phyloP scores from a whole-genome alignment of 352 stramenopile species.

The Pelagophyceae sp. region DNA sequence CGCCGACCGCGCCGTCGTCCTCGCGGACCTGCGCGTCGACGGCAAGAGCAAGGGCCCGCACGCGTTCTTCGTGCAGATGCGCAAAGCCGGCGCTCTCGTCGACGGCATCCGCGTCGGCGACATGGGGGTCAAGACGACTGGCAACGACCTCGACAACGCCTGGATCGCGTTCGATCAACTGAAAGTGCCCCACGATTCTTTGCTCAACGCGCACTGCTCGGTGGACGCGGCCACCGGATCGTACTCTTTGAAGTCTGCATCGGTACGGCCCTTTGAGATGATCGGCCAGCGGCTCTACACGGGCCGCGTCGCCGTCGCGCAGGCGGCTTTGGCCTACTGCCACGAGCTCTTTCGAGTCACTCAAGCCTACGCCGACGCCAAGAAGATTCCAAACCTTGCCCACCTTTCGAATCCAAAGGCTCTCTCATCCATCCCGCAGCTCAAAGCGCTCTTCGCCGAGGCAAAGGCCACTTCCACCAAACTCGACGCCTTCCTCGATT shows the following conservation, averaged over 20 bases:
- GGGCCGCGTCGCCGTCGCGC: slow-evolving; percentile 38
- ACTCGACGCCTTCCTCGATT: slow-evolving; percentile 29
- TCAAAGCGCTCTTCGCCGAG: slow-evolving; percentile 34
- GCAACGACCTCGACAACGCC: slow-evolving; percentile 43
- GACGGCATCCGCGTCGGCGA: slow-evolving; percentile 32
- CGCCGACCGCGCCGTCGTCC: slow-evolving; percentile 36
- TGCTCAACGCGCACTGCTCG: slow-evolving; percentile 35
- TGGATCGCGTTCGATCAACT: slow-evolving; percentile 38
- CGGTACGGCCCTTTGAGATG: slow-evolving; percentile 31
- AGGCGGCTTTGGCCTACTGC: slow-evolving; percentile 32
- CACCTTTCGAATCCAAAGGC: slow-evolving; percentile 12
- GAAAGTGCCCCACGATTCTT: slow-evolving; percentile 15
- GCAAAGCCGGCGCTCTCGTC: slow-evolving; percentile 31
- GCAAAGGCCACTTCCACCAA: slow-evolving; percentile 21
- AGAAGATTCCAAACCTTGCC: slow-evolving; percentile 25
- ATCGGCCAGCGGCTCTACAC: slow-evolving; percentile 41
- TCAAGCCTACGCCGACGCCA: slow-evolving; percentile 30
- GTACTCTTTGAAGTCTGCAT: slow-evolving; percentile 30
- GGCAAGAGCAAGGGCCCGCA: slow-evolving; percentile 35
- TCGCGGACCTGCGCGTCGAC: slow-evolving; percentile 34
- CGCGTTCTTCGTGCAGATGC: slow-evolving; percentile 37
- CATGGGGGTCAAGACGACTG: slow-evolving; percentile 38
- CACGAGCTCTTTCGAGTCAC: slow-evolving; percentile 28
- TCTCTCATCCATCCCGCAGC: slow-evolving; percentile 34
- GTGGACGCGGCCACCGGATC: slow-evolving; percentile 25